These are phyloP conservation scores for Trichopus zeylanicus DNA, from an alignment of 116 monocot genomes.

Conservation along the genomic window DNA sequence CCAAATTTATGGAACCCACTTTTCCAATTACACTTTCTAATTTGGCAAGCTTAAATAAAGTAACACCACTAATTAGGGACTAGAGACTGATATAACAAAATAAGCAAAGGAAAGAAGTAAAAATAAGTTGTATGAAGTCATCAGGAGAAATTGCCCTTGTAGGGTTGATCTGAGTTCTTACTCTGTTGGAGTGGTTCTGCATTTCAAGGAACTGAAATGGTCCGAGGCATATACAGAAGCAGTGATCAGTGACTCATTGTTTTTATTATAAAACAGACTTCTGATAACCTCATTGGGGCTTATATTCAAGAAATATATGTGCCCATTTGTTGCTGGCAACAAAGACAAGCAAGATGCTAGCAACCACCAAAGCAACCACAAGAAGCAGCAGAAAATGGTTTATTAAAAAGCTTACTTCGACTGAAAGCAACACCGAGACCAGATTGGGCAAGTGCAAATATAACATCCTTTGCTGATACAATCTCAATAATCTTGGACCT, in stretches of 20 bases:
- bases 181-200: constrained; percentile 88
- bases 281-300: constrained; percentile 96
- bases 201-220: constrained; percentile 83
- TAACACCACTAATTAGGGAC: no score
- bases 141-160: no score
- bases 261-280: constrained; percentile 96
- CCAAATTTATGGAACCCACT: no score
- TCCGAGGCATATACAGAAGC: constrained; percentile 95
- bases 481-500: no score
- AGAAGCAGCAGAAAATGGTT: constrained; percentile 2
- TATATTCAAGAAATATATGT: constrained; percentile 89
- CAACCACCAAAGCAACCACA: constrained; percentile 1
- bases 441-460: constrained; percentile 94
- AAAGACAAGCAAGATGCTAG: constrained; percentile 9
- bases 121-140: no score
- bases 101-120: no score
- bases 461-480: no score
- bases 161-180: constrained; percentile 26
- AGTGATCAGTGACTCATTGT: constrained; percentile 93
- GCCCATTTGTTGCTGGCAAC: constrained; percentile 63
- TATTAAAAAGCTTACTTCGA: constrained; percentile 43
- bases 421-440: constrained; percentile 92
- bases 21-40: no score
- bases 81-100: no score
- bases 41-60: no score